A percentile compares a stretch with the other conserved stretches of the same genome.
These are phyloP conservation scores for Coemansia guatemalensis DNA, from an alignment of 192 early-diverging fungal species.

Conservation along the genomic window DNA sequence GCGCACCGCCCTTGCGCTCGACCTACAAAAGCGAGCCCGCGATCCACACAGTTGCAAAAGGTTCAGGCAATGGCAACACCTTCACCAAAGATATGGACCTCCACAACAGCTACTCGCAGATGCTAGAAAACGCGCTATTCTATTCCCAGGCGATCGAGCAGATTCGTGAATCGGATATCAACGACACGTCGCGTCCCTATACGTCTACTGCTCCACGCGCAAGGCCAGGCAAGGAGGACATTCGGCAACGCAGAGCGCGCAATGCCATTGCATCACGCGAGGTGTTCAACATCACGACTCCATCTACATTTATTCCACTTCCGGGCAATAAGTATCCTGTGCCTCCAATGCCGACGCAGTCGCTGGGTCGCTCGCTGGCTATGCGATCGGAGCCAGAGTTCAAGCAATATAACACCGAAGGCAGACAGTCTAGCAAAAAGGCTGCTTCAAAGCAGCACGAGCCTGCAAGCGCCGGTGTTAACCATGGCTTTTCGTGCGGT, in stretches of 20 bases:
- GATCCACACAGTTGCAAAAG: conserved; percentile 12
- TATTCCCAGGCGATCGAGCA: conserved; percentile 48
- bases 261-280: conserved; percentile 49
- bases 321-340: conserved; percentile 5
- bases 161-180: conserved; percentile 34
- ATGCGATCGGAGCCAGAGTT: conserved; percentile 48
- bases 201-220: conserved; percentile 27
- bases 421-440: conserved; percentile 7
- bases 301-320: conserved; percentile 36
- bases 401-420: conserved; percentile 4
- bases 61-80: background rate
- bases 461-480: background rate
- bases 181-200: conserved; percentile 20
- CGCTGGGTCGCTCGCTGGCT: conserved; percentile 14
- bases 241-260: conserved; percentile 45
- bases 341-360: conserved; percentile 2
- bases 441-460: background rate
- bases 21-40: conserved; percentile 46
- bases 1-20: conserved; percentile 26
- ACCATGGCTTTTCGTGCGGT: conserved; percentile 2
- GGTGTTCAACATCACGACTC: conserved; percentile 34
- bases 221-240: conserved; percentile 43
- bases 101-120: conserved; percentile 45
- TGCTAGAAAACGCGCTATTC: conserved; percentile 50
- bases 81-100: conserved; percentile 3